Evolutionary conservation across 1,139 yeast genomes (phyloP).

Genomic region (Wickerhamomyces sp.): DNA sequence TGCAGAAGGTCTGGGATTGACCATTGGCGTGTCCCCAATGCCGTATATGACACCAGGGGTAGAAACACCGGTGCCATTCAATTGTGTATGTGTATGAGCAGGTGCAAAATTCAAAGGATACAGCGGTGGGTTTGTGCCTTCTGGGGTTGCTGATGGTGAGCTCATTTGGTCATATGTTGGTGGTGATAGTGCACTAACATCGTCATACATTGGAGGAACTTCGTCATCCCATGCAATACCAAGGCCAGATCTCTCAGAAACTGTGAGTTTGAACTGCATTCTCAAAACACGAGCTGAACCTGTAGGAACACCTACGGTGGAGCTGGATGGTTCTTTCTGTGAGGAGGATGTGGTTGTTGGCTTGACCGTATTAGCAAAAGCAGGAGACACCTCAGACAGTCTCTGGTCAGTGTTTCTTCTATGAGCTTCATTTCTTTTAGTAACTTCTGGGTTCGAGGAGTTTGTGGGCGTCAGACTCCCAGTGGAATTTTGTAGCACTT

Average conservation of each 20-base stretch:
- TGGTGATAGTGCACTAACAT: conserved; percentile 77
- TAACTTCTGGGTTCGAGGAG: conserved; percentile 5
- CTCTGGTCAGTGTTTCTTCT: conserved; percentile 28
- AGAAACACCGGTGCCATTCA: conserved; percentile 15
- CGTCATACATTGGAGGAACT: conserved; percentile 94
- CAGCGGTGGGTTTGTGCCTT: conserved; percentile 17
- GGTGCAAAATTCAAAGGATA: conserved; percentile 21
- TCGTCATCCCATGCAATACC: conserved; percentile 99
- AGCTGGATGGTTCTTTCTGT: conserved; percentile 5
- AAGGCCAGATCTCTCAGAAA: conserved; percentile 88
- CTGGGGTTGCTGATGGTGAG: conserved; percentile 17
- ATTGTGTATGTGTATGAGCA: conserved; percentile 26
- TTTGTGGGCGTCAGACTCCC: conserved; percentile 12
- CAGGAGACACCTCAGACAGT: conserved; percentile 36
- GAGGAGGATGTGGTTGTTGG: conserved; percentile 14
- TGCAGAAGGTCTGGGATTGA: conserved; percentile 22
- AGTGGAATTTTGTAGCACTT: conserved; percentile 41
- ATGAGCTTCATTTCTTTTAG: conserved; percentile 3
- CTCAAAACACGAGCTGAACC: conserved; percentile 93
- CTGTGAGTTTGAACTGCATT: conserved; percentile 80
- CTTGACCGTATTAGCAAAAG: conserved; percentile 30
- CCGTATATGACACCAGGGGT: conserved; percentile 43
- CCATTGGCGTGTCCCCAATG: conserved; percentile 30
- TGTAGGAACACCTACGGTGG: conserved; percentile 66
- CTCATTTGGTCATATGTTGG: conserved; percentile 54